phyloP scores from a whole-genome alignment of 2,329 filamentous ascomycete genomes.

The Fusarium nurragi region DNA sequence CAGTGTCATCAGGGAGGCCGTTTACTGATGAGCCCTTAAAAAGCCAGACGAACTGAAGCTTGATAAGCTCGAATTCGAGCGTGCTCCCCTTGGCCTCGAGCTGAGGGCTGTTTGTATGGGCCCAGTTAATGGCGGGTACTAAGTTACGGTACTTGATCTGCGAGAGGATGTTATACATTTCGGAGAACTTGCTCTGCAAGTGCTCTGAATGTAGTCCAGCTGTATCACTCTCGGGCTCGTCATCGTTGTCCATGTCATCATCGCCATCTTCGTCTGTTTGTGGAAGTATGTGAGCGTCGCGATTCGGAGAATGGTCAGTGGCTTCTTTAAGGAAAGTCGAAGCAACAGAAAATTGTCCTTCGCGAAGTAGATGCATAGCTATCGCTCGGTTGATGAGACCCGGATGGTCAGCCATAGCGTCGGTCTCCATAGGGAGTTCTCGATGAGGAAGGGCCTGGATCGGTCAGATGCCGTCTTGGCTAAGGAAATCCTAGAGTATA shows the following conservation, averaged over 20 bases:
- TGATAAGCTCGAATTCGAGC: constrained; percentile 92
- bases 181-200: constrained; percentile 82
- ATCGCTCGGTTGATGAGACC: constrained; percentile 90
- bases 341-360: constrained; percentile 91
- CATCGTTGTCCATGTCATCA: constrained; percentile 48
- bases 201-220: constrained; percentile 52
- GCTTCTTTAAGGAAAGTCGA: constrained; percentile 84
- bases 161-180: constrained; percentile 91
- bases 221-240: constrained; percentile 43
- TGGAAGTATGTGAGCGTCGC: constrained; percentile 23
- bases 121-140: constrained; percentile 87
- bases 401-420: constrained; percentile 79
- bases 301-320: constrained; percentile 50
- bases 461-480: constrained; percentile 25
- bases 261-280: constrained; percentile 48
- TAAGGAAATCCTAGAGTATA: not conserved
- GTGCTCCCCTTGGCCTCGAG: constrained; percentile 88
- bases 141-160: constrained; percentile 80
- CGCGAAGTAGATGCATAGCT: constrained; percentile 93
- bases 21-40: constrained; percentile 72
- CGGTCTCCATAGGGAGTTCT: constrained; percentile 79
- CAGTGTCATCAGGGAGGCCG: constrained; percentile 62
- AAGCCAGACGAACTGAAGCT: constrained; percentile 88
- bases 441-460: constrained; percentile 56
- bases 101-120: constrained; percentile 72